These are phyloP conservation scores for Arthrobotrys musiformis DNA, from an alignment of 2,329 filamentous ascomycete genomes.

Conservation along the genomic window DNA sequence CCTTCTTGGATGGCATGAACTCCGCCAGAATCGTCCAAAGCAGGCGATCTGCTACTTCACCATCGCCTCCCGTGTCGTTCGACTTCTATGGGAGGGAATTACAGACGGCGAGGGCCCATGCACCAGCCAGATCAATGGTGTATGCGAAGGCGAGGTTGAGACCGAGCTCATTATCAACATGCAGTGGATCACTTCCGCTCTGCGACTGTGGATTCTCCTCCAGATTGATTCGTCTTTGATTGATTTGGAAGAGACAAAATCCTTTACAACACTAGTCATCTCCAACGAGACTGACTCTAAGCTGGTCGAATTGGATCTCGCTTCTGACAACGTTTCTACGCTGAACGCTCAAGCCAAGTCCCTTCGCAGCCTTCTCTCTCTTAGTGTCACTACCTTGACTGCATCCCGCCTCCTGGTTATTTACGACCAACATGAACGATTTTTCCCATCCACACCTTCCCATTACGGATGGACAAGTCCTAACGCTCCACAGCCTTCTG, in stretches of 20 bases:
- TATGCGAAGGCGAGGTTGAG: conserved; percentile 56
- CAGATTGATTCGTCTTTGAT: conserved; percentile 56
- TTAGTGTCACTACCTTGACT: conserved; percentile 52
- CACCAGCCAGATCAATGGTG: conserved; percentile 56
- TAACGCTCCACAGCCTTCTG: conserved; percentile 45
- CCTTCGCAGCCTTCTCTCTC: conserved; percentile 43
- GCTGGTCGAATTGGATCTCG: conserved; percentile 48
- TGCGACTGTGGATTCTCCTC: conserved; percentile 55
- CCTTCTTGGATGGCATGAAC: conserved; percentile 56
- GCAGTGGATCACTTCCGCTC: conserved; percentile 55
- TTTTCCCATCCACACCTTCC: conserved; percentile 46
- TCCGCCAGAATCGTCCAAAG: conserved; percentile 53
- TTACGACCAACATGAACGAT: conserved; percentile 53
- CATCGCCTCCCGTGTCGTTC: conserved; percentile 49
- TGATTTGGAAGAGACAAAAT: conserved; percentile 52
- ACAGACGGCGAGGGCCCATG: conserved; percentile 50
- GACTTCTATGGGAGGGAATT: conserved; percentile 48
- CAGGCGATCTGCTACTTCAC: conserved; percentile 56
- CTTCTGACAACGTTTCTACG: conserved; percentile 53
- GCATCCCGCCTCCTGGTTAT: conserved; percentile 50
- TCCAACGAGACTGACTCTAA: conserved; percentile 53
- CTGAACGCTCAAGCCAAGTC: conserved; percentile 51
- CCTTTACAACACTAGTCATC: conserved; percentile 44
- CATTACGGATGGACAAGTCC: conserved; percentile 53
- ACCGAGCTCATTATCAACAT: conserved; percentile 56